Conservation (phyloP, 2,329 filamentous ascomycete species). For the Ceratocystis harringtonii region DNA sequence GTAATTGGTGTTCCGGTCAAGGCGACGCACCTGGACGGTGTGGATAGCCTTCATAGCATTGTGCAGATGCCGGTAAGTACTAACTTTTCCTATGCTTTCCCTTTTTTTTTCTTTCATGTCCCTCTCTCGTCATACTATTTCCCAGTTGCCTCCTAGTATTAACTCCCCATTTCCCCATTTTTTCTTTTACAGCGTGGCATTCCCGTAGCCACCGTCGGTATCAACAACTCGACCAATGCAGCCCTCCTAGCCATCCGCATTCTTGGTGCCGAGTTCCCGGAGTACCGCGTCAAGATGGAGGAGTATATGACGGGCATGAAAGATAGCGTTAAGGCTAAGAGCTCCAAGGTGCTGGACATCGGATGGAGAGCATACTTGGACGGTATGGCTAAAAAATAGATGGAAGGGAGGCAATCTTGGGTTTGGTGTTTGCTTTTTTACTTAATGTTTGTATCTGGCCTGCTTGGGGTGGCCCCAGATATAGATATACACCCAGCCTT, state of each 20-base stretch:
- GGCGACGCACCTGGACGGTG: slow-evolving; percentile 55
- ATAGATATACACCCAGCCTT: background rate
- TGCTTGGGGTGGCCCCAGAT: no score
- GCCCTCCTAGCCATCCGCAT: slow-evolving; percentile 57
- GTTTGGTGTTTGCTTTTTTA: background rate
- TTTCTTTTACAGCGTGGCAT: slow-evolving; percentile 34
- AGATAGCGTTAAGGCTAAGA: slow-evolving; percentile 49
- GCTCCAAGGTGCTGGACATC: slow-evolving; percentile 37
- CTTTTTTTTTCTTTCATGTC: slow-evolving; percentile 25
- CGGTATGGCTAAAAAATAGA: slow-evolving; percentile 23
- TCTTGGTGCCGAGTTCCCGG: slow-evolving; percentile 41
- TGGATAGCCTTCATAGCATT: slow-evolving; percentile 57
- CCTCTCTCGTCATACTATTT: slow-evolving; percentile 22
- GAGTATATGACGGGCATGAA: slow-evolving; percentile 48
- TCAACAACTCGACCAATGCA: slow-evolving; percentile 68
- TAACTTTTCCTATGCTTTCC: background rate
- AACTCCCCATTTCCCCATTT: background rate
- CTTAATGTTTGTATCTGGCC: background rate
- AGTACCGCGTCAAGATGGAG: slow-evolving; percentile 42
- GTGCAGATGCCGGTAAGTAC: slow-evolving; percentile 57
- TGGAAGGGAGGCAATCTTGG: background rate
- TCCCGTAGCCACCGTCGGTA: slow-evolving; percentile 61
- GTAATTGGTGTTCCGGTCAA: slow-evolving; percentile 68
- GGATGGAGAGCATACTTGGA: slow-evolving; percentile 42
- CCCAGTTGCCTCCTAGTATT: slow-evolving; percentile 18